phyloP scores from a whole-genome alignment of 2,329 filamentous ascomycete genomes.

The Colletotrichum godetiae region DNA sequence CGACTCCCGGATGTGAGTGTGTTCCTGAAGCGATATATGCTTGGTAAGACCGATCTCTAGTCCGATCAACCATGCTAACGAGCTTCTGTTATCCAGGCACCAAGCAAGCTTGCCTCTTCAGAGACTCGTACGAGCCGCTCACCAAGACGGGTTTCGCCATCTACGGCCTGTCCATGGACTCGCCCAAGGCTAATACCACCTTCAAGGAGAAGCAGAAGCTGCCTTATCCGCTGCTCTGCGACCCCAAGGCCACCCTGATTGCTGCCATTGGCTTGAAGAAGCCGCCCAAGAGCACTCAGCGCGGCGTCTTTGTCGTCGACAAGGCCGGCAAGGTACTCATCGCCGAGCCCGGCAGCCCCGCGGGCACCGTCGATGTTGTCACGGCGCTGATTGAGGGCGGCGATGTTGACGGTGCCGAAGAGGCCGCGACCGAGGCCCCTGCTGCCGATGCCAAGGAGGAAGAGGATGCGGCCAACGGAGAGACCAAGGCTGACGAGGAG shows the following conservation, averaged over 20 bases:
- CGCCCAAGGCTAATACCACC: constrained; percentile 88
- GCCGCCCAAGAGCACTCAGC: constrained; percentile 79
- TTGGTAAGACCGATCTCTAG: neutral
- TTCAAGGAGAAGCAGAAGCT: constrained; percentile 94
- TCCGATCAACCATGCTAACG: constrained; percentile 2
- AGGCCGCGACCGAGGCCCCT: constrained; percentile 43
- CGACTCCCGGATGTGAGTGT: constrained; percentile 91
- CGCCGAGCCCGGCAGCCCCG: constrained; percentile 79
- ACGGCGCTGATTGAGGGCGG: constrained; percentile 71
- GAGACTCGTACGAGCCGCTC: constrained; percentile 82
- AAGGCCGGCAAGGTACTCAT: constrained; percentile 85
- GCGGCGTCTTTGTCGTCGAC: constrained; percentile 89
- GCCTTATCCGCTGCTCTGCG: constrained; percentile 89
- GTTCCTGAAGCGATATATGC: neutral
- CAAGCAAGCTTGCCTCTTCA: constrained; percentile 92
- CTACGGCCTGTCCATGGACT: constrained; percentile 90
- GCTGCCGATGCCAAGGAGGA: constrained; percentile 42
- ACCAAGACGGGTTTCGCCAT: constrained; percentile 84
- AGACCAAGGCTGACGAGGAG: constrained; percentile 39
- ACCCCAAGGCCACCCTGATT: constrained; percentile 80
- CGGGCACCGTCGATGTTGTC: constrained; percentile 81
- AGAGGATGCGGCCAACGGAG: constrained; percentile 44
- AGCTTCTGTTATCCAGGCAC: constrained; percentile 72
- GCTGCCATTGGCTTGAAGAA: constrained; percentile 91
- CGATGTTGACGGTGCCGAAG: constrained; percentile 54